phyloP scores from a whole-genome alignment of 129 eudicot genomes.

The Helianthus tuberosus region DNA sequence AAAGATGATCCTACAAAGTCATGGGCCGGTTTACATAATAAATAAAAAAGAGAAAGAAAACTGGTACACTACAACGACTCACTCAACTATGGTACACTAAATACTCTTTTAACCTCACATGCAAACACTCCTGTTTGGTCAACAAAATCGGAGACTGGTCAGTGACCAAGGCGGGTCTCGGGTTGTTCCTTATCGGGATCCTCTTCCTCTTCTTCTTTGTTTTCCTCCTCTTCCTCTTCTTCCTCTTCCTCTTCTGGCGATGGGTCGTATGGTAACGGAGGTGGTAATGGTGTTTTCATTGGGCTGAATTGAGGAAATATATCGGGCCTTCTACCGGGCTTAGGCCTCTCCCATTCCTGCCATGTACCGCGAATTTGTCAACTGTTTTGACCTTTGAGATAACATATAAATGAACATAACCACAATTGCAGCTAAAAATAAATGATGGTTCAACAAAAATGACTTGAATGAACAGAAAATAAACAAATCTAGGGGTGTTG shows the following conservation, averaged over 20 bases:
- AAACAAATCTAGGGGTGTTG: background rate
- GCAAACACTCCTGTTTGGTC: background rate
- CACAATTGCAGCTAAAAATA: background rate
- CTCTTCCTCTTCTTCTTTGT: conserved; percentile 53
- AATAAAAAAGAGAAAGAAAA: background rate
- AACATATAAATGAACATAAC: background rate
- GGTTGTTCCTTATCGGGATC: conserved; percentile 44
- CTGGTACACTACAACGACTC: background rate
- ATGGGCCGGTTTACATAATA: background rate
- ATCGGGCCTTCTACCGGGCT: conserved; percentile 77
- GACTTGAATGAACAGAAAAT: background rate
- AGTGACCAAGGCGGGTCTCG: conserved; percentile 20
- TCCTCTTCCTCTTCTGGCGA: conserved; percentile 59
- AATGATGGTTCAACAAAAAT: background rate
- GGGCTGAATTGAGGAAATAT: conserved; percentile 85
- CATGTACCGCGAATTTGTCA: conserved; percentile 1
- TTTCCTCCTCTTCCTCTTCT: conserved; percentile 39
- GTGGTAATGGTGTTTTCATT: conserved; percentile 87
- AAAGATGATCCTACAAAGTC: background rate
- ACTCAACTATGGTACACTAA: conserved; percentile 14
- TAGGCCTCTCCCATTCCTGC: conserved; percentile 83
- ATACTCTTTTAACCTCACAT: conserved; percentile 8
- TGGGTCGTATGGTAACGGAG: conserved; percentile 73
- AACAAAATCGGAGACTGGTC: background rate
- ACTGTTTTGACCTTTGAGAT: background rate